phyloP scores from a whole-genome alignment of 106 monocot species.

The Platanthera zijinensis region DNA sequence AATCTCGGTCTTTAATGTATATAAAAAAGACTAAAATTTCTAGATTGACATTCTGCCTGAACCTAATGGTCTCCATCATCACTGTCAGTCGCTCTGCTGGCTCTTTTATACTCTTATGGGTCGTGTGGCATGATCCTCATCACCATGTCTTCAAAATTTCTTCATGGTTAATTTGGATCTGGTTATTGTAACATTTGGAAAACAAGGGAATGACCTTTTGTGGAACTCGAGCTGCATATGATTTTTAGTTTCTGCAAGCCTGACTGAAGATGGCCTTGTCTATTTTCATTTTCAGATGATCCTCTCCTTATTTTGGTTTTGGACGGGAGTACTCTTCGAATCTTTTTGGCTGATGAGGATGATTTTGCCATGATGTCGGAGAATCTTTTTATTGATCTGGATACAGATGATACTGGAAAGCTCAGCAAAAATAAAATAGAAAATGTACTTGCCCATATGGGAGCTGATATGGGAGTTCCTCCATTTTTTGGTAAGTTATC shows the following conservation, averaged over 20 bases:
- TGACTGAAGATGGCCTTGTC: background rate
- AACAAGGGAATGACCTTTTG: background rate
- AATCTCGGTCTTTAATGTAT: too few species aligned
- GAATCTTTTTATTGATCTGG: slow-evolving; percentile 44
- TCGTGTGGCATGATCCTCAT: background rate
- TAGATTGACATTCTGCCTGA: too few species aligned
- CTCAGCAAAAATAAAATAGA: slow-evolving; percentile 30
- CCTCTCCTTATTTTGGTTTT: slow-evolving; percentile 41
- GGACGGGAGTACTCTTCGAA: slow-evolving; percentile 38
- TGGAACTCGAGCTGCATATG: background rate
- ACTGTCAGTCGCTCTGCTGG: too few species aligned
- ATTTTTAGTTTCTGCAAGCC: background rate
- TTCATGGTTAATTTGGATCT: background rate
- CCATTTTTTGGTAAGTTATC: slow-evolving; percentile 29
- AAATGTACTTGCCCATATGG: slow-evolving; percentile 37
- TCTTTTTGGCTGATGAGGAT: slow-evolving; percentile 52
- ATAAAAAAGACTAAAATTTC: too few species aligned
- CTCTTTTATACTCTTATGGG: too few species aligned
- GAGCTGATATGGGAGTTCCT: slow-evolving; percentile 46
- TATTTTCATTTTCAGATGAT: slow-evolving; percentile 29
- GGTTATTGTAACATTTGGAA: background rate
- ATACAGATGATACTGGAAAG: slow-evolving; percentile 35
- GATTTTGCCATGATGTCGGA: slow-evolving; percentile 64
- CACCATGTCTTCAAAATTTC: background rate
- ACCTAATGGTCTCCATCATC: too few species aligned